Percentiles rank a stretch among this genome's conserved stretches.
phyloP scores from a whole-genome alignment of 2,329 filamentous ascomycete genomes.

The Akanthomyces dipterigenus region DNA sequence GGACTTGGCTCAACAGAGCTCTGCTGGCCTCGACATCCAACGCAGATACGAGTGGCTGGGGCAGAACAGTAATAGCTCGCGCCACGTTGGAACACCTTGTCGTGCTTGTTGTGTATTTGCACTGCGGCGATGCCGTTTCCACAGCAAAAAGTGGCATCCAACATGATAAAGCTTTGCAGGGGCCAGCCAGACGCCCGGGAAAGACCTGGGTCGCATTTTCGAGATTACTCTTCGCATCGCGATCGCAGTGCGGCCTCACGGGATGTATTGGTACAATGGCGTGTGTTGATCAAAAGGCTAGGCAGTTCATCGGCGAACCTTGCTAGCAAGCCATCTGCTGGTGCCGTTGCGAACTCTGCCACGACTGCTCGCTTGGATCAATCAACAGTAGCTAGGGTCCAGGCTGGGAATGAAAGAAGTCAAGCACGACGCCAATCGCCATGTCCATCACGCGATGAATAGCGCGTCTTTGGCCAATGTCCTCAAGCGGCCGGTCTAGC shows the following conservation, averaged over 20 bases:
- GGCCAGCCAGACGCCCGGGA: neutral
- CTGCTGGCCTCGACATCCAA: neutral
- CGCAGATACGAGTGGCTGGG: conserved; percentile 6
- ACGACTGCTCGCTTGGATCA: neutral
- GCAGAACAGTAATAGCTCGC: neutral
- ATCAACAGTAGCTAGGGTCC: neutral
- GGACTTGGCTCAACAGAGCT: neutral
- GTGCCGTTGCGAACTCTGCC: neutral
- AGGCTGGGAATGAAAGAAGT: neutral
- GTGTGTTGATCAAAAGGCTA: neutral
- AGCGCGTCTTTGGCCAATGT: neutral
- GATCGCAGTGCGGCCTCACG: neutral
- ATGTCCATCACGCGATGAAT: neutral
- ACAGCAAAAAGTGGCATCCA: neutral
- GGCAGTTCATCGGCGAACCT: neutral
- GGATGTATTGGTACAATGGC: neutral
- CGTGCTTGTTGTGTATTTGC: neutral
- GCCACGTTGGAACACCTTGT: neutral
- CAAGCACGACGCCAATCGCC: neutral
- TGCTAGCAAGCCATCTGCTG: neutral
- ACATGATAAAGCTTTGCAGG: neutral
- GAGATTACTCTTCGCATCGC: neutral
- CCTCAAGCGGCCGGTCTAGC: neutral
- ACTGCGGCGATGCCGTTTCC: neutral
- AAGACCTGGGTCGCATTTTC: neutral